Percentiles rank a stretch among this genome's conserved stretches.
Conservation (phyloP, 192 early-diverging fungal genomes). For the Linnemannia schmuckeri region DNA sequence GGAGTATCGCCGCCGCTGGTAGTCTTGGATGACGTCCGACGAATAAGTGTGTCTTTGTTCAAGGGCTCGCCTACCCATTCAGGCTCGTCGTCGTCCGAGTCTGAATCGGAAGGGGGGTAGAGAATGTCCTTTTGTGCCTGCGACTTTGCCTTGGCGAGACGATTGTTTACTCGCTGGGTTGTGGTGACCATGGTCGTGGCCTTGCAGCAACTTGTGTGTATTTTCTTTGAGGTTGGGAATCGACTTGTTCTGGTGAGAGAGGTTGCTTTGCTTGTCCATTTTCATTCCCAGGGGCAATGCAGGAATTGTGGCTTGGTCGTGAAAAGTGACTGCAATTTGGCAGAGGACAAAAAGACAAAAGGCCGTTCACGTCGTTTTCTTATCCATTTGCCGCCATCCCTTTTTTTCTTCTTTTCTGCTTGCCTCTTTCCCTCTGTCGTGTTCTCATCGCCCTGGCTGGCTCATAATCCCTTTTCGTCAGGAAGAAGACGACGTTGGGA, state of each 20-base stretch:
- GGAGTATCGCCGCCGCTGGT: background rate
- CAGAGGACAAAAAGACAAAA: too few species aligned
- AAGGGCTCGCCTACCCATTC: constrained; percentile 50
- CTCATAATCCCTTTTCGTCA: background rate
- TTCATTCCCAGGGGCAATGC: too few species aligned
- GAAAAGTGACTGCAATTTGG: too few species aligned
- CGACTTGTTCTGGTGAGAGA: too few species aligned
- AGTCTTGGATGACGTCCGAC: background rate
- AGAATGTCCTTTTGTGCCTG: constrained; percentile 18
- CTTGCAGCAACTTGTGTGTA: background rate
- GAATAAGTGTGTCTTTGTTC: constrained; percentile 38
- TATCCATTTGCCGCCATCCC: too few species aligned
- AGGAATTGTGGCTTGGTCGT: too few species aligned
- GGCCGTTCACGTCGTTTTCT: too few species aligned
- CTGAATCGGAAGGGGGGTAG: constrained; percentile 25
- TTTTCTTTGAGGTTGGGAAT: too few species aligned
- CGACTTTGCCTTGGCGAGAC: constrained; percentile 23
- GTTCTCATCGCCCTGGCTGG: background rate
- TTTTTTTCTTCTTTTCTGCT: too few species aligned
- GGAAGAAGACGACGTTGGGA: background rate
- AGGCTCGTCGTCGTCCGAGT: constrained; percentile 24
- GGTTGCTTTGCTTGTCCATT: too few species aligned
- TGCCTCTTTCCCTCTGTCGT: background rate
- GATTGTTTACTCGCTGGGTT: constrained; percentile 25
- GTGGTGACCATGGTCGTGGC: constrained; percentile 26